These are phyloP conservation scores for Amanita pallidorosea DNA, from an alignment of 768 basidiomycete species.

Conservation along the genomic window DNA sequence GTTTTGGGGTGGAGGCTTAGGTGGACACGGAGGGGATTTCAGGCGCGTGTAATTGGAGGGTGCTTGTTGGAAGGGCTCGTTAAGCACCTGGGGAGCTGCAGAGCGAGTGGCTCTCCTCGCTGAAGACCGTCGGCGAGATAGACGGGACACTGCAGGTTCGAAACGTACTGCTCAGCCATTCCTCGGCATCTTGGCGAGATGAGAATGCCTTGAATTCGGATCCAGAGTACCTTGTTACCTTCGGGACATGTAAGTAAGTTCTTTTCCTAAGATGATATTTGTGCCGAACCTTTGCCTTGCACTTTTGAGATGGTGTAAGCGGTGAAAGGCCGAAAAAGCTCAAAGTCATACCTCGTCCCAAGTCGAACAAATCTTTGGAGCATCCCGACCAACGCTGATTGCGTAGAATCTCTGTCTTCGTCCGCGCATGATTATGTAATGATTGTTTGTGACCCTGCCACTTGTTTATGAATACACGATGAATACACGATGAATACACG, in stretches of 20 bases:
- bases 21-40: not conserved
- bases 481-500: not conserved
- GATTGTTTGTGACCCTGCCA: too few species aligned
- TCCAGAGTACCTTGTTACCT: conserved; percentile 45
- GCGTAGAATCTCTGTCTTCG: conserved; percentile 47
- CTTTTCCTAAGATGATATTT: not conserved
- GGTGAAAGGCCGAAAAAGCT: not conserved
- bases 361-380: conserved; percentile 41
- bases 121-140: not conserved
- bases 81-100: not conserved
- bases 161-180: conserved; percentile 32
- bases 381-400: conserved; percentile 45
- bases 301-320: conserved; percentile 19
- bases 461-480: not conserved
- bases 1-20: conserved; percentile 5
- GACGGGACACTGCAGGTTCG: not conserved
- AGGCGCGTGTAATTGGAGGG: not conserved
- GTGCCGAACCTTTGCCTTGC: conserved; percentile 30
- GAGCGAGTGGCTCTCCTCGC: not conserved
- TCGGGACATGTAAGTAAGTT: not conserved
- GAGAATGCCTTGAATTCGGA: conserved; percentile 44
- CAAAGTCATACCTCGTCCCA: conserved; percentile 44
- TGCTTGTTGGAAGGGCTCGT: not conserved
- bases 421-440: not conserved
- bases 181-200: conserved; percentile 31